Evolutionary conservation across 1,139 yeast species (phyloP), one percentile per base, ranked within the genome.

Genomic region (Cylindricascospora bacillispora): DNA sequence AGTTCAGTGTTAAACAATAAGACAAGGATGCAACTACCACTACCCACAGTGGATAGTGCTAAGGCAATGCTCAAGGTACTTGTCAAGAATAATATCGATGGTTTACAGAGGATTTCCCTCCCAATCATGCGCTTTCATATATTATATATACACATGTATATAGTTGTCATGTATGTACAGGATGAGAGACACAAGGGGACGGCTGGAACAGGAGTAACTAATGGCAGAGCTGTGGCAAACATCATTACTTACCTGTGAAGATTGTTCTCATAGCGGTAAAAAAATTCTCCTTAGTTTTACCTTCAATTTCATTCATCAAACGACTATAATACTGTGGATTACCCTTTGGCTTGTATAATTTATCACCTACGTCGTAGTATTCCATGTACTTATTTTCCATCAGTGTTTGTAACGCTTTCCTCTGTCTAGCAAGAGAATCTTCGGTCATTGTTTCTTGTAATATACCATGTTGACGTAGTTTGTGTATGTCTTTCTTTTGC

Each of bases 271-370:
- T 48, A 22, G 86, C 86, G 29, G 69, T 58, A 36, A 70, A 54
- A 32, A 79, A 58, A 13, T 70, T 67, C 54, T 82, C 93, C 53
- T 70, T 75, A 47, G 65, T 65, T 43, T 76, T 75, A n/a, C 93
- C 89, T 35, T 66, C 63, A 29, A 85, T 65, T 52, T 82, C 93
- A 28, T 66, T 63, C 57, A 78, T 47, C 33, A 85, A 63, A 46
- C 92, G 66, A 25, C 63, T 66, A 49, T 85, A 85, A 49, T 85
- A 85, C 29, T 66, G 58, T 2, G 93, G 86, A 52, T 83, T 81
- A 2, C 95, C 93, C 48, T 76, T 74, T 18, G 95, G 95, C 42
- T 57, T 63, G 45, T 71, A 57, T 38, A 85, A 56, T 52, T 78
- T 77, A 31, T 73, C 78, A 36, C 74, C 76, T 22, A 75, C 63